Evolutionary conservation across 805 yeast species (phyloP).

Genomic region (Spathaspora arborariae): DNA sequence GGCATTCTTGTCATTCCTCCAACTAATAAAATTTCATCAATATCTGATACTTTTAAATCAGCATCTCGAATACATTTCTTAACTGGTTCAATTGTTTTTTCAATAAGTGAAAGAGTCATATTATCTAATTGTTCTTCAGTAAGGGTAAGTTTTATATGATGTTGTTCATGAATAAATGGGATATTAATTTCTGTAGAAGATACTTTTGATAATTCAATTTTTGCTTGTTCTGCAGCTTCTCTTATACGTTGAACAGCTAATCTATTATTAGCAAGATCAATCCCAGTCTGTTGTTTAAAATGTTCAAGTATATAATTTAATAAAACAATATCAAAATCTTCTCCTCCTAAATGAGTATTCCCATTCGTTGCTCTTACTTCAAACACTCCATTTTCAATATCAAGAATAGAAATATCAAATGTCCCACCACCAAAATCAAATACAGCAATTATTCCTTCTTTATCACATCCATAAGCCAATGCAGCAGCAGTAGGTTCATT

Average conservation of each 20-base stretch:
- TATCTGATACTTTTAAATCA: constrained; percentile 56
- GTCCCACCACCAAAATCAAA: constrained; percentile 87
- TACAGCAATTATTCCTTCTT: constrained; percentile 46
- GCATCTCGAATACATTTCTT: constrained; percentile 75
- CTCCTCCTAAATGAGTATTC: constrained; percentile 83
- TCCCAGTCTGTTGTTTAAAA: constrained; percentile 49
- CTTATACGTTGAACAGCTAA: constrained; percentile 69
- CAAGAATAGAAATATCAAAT: constrained; percentile 74
- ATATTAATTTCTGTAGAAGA: constrained; percentile 57
- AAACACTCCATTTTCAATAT: constrained; percentile 76
- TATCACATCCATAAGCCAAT: constrained; percentile 66
- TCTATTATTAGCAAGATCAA: constrained; percentile 49
- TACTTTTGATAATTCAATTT: constrained; percentile 70
- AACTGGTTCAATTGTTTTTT: constrained; percentile 69
- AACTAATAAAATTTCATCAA: constrained; percentile 72
- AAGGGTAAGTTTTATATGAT: constrained; percentile 55
- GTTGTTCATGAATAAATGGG: constrained; percentile 64
- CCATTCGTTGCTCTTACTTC: constrained; percentile 84
- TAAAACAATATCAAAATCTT: constrained; percentile 72
- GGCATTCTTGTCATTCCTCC: constrained; percentile 96
- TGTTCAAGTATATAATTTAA: constrained; percentile 52
- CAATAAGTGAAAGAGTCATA: constrained; percentile 62
- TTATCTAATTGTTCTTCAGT: constrained; percentile 67
- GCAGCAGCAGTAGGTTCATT: constrained; percentile 90
- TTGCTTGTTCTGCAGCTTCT: constrained; percentile 75